A percentile compares a stretch with the other conserved stretches of the same genome.
Evolutionary conservation across 2,329 filamentous ascomycete genomes (phyloP).

Genomic region (Fusarium pseudonygamai): DNA sequence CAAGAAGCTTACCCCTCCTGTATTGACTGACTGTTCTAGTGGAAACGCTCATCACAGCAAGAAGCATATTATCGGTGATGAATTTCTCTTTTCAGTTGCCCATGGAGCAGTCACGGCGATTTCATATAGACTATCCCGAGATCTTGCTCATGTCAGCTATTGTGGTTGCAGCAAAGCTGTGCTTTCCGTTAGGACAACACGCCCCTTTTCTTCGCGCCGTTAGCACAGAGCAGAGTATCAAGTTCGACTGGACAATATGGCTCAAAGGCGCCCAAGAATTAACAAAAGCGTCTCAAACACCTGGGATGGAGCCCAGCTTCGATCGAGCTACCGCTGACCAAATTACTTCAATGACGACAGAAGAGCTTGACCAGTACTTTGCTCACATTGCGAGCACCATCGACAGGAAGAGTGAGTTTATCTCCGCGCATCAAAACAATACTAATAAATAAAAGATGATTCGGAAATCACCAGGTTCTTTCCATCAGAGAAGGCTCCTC

Average conservation of each 20-base stretch:
- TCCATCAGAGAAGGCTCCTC: slow-evolving; percentile 41
- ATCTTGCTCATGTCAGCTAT: slow-evolving; percentile 75
- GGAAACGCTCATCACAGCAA: slow-evolving; percentile 55
- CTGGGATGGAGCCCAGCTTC: slow-evolving; percentile 48
- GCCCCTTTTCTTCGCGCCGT: slow-evolving; percentile 50
- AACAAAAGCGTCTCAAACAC: slow-evolving; percentile 17
- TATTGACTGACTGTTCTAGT: slow-evolving; percentile 57
- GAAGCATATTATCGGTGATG: slow-evolving; percentile 59
- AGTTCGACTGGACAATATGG: slow-evolving; percentile 80
- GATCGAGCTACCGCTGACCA: slow-evolving; percentile 68
- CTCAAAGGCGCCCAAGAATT: slow-evolving; percentile 54
- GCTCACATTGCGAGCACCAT: slow-evolving; percentile 49
- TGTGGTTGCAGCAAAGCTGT: slow-evolving; percentile 79
- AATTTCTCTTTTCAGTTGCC: slow-evolving; percentile 65
- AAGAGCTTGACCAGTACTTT: slow-evolving; percentile 74
- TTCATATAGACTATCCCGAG: slow-evolving; percentile 74
- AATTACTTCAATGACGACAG: slow-evolving; percentile 67
- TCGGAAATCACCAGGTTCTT: slow-evolving; percentile 49
- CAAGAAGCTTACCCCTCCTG: background rate
- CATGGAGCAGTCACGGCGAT: slow-evolving; percentile 54
- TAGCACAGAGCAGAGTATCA: slow-evolving; percentile 21
- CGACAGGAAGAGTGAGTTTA: slow-evolving; percentile 47
- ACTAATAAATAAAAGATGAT: slow-evolving; percentile 38
- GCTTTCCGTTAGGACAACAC: slow-evolving; percentile 76
- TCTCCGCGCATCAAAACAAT: no score